These are phyloP conservation scores for Hymenoscyphus fructigenus DNA, from an alignment of 2,329 filamentous ascomycete species.

Conservation along the genomic window DNA sequence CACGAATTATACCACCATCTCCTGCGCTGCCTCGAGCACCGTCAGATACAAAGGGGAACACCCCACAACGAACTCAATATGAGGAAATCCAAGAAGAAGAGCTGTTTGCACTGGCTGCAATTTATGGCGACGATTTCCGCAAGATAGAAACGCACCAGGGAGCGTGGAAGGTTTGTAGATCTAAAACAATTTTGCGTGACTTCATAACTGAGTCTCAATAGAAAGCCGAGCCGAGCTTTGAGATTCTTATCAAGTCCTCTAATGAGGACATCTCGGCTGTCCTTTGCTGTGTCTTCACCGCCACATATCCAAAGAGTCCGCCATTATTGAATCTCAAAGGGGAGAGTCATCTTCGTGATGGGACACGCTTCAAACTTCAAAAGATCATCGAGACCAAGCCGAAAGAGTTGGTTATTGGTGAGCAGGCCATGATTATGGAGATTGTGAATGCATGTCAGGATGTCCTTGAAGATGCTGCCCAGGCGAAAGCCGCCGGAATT, in stretches of 20 bases:
- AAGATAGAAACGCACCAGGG: slow-evolving; percentile 66
- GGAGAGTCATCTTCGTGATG: slow-evolving; percentile 63
- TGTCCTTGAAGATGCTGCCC: slow-evolving; percentile 81
- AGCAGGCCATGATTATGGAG: slow-evolving; percentile 54
- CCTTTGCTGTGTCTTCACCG: slow-evolving; percentile 78
- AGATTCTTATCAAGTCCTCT: slow-evolving; percentile 71
- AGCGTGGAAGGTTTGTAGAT: slow-evolving; percentile 76
- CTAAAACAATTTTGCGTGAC: neutral
- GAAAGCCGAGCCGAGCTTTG: slow-evolving; percentile 82
- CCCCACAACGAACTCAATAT: slow-evolving; percentile 62
- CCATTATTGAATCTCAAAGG: slow-evolving; percentile 71
- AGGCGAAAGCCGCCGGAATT: slow-evolving; percentile 70
- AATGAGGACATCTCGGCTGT: slow-evolving; percentile 70
- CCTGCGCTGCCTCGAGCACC: slow-evolving; percentile 30
- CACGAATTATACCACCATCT: slow-evolving; percentile 39
- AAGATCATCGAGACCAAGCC: slow-evolving; percentile 61
- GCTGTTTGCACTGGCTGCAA: slow-evolving; percentile 78
- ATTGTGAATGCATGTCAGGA: slow-evolving; percentile 53
- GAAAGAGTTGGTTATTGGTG: slow-evolving; percentile 49
- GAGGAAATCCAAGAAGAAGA: slow-evolving; percentile 85
- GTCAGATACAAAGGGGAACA: slow-evolving; percentile 27
- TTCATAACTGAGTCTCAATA: slow-evolving; percentile 36
- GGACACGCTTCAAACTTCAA: slow-evolving; percentile 68
- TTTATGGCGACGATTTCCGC: slow-evolving; percentile 86
- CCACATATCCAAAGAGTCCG: slow-evolving; percentile 84